Evolutionary conservation across 2,329 filamentous ascomycete genomes (phyloP).

Genomic region (Arthroderma uncinatum): DNA sequence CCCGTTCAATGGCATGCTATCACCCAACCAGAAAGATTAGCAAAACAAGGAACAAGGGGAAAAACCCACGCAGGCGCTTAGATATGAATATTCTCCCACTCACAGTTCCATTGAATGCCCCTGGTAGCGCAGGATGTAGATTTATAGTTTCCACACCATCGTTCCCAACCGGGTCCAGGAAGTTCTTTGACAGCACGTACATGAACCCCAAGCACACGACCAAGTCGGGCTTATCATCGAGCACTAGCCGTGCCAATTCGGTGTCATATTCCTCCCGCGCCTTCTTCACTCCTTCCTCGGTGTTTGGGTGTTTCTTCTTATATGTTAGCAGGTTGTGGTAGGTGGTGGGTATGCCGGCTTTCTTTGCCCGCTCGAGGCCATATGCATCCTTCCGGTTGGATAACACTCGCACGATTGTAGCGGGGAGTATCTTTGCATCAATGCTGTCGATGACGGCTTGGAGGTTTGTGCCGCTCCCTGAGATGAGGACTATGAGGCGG

Average conservation of each 20-base stretch:
- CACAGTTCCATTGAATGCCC: conserved; percentile 22
- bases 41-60: not conserved
- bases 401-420: conserved; percentile 52
- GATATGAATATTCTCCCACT: not conserved
- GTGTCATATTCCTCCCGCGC: conserved; percentile 62
- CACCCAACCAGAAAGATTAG: not conserved
- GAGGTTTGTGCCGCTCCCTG: conserved; percentile 65
- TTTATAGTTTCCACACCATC: conserved; percentile 64
- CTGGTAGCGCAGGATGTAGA: conserved; percentile 63
- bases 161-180: conserved; percentile 55
- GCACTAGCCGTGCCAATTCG: conserved; percentile 57
- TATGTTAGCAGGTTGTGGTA: conserved; percentile 64
- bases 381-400: conserved; percentile 55
- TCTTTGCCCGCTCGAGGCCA: conserved; percentile 50
- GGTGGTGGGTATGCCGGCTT: conserved; percentile 55
- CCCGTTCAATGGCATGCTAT: conserved; percentile 60
- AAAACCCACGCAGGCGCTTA: too few relatives aligned
- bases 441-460: conserved; percentile 61
- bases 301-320: conserved; percentile 55
- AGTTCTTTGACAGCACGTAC: conserved; percentile 63
- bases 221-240: conserved; percentile 56
- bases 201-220: conserved; percentile 80
- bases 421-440: conserved; percentile 38
- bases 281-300: conserved; percentile 36
- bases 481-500: conserved; percentile 58